Conservation (phyloP, 2,329 filamentous ascomycete species). For the Fusarium sp. region DNA sequence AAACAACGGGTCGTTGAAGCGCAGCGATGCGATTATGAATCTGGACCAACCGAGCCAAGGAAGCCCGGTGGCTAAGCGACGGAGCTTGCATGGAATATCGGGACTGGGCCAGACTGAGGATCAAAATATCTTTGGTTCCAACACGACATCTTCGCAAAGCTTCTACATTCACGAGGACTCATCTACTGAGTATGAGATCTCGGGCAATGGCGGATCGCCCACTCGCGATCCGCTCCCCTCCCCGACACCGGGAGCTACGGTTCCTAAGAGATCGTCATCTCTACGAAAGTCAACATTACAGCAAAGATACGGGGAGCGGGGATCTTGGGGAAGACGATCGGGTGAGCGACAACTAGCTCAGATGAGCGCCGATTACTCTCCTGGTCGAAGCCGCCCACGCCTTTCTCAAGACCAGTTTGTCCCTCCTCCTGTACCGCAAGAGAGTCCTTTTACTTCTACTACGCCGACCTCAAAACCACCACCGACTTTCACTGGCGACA, state of each 20-base stretch:
- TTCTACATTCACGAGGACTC: constrained; percentile 66
- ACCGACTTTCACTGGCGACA: constrained; percentile 55
- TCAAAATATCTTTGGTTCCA: constrained; percentile 81
- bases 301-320: constrained; percentile 79
- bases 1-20: constrained; percentile 84
- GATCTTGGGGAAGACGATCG: constrained; percentile 69
- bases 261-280: constrained; percentile 78
- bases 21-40: constrained; percentile 90
- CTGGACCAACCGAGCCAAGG: constrained; percentile 80
- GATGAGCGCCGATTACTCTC: constrained; percentile 64
- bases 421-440: constrained; percentile 68
- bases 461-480: constrained; percentile 66
- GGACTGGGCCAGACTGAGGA: constrained; percentile 65
- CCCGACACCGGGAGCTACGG: constrained; percentile 61
- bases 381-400: constrained; percentile 73
- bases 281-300: constrained; percentile 88
- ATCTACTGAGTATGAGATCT: constrained; percentile 64
- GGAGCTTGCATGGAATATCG: constrained; percentile 84
- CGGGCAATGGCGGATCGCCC: constrained; percentile 48
- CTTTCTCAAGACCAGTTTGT: constrained; percentile 84
- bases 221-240: constrained; percentile 57
- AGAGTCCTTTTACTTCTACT: constrained; percentile 71
- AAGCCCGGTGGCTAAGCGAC: constrained; percentile 89
- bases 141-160: constrained; percentile 53
- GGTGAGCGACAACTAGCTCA: constrained; percentile 67